These are phyloP conservation scores for Spongospora subterranea DNA, from an alignment of 208 protist species.

Conservation along the genomic window DNA sequence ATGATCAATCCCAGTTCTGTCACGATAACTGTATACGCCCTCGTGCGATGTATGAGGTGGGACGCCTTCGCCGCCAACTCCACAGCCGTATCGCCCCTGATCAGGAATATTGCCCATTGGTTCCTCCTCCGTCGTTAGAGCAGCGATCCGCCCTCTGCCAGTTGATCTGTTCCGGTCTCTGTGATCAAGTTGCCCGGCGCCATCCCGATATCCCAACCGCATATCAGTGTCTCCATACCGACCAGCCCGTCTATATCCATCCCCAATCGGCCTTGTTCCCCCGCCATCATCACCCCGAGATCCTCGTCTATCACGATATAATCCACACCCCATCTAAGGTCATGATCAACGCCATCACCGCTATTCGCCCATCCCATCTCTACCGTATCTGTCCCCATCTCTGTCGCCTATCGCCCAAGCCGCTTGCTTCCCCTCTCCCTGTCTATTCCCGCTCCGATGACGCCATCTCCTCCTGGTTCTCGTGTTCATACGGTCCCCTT, in stretches of 20 bases:
- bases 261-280: background rate
- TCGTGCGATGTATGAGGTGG: background rate
- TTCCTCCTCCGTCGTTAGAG: background rate
- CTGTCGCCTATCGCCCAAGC: background rate
- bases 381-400: constrained; percentile 37
- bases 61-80: constrained; percentile 8
- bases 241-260: background rate
- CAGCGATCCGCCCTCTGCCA: background rate
- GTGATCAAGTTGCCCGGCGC: constrained; percentile 9
- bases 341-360: background rate
- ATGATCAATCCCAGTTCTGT: background rate
- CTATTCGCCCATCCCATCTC: background rate
- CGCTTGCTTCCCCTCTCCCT: background rate
- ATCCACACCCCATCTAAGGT: background rate
- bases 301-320: background rate
- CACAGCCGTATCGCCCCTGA: background rate
- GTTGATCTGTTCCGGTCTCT: background rate
- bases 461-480: background rate
- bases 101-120: background rate
- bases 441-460: background rate
- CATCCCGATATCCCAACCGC: background rate
- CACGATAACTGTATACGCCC: background rate
- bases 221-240: background rate
- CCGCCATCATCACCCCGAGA: background rate
- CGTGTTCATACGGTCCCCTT: constrained; percentile 23